A percentile compares a stretch with the other conserved stretches of the same genome.
These are phyloP conservation scores for Apiospora aurea DNA, from an alignment of 2,329 filamentous ascomycete species.

Conservation along the genomic window DNA sequence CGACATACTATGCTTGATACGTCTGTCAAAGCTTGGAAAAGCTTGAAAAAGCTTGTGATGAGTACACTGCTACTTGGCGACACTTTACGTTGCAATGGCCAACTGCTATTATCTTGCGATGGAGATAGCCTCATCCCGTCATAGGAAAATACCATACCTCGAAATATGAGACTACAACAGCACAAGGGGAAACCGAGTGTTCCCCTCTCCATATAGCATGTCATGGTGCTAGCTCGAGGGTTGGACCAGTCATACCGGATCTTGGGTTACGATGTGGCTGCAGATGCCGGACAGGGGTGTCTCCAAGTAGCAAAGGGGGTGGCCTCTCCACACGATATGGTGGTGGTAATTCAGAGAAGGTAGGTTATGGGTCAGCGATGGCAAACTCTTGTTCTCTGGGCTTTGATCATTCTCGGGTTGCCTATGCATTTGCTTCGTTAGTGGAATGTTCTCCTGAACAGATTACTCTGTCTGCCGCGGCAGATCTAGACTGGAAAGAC, in stretches of 20 bases:
- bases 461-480: constrained; percentile 26
- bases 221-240: not conserved
- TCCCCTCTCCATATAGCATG: not conserved
- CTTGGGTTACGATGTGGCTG: constrained; percentile 10
- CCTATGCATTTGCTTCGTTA: not conserved
- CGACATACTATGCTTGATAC: constrained; percentile 8
- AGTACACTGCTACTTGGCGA: not conserved
- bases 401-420: not conserved
- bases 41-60: constrained; percentile 20
- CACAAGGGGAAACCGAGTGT: not conserved
- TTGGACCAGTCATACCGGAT: not conserved
- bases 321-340: not conserved
- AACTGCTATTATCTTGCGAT: not conserved
- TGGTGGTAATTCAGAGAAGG: not conserved
- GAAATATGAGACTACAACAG: not conserved
- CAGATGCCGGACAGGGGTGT: constrained; percentile 9
- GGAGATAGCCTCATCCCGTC: too few species aligned
- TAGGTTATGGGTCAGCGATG: not conserved
- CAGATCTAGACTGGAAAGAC: constrained; percentile 33
- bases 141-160: not conserved
- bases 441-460: not conserved
- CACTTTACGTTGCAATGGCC: not conserved
- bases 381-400: not conserved
- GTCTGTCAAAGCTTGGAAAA: constrained; percentile 6
- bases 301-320: constrained; percentile 7